These are phyloP conservation scores for Punica granatum DNA, from an alignment of 345 rosid genomes.

Conservation along the genomic window DNA sequence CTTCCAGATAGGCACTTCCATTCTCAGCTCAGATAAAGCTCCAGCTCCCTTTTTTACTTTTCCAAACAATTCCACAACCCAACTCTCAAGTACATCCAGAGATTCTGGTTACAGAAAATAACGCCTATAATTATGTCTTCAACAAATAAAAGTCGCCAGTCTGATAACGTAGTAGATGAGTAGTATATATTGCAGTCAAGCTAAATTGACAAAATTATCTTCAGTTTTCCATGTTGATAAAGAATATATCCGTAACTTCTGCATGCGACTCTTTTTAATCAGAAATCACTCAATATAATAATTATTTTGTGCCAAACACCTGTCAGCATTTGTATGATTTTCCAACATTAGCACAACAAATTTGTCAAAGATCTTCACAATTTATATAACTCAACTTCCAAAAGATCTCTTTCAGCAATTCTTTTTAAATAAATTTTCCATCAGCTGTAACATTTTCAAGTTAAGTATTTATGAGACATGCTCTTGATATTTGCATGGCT, in stretches of 20 bases:
- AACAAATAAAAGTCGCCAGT: neutral
- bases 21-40: constrained; percentile 43
- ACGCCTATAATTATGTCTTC: neutral
- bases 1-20: constrained; percentile 73
- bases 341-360: neutral
- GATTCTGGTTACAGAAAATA: constrained; percentile 52
- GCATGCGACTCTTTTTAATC: neutral
- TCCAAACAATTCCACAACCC: constrained; percentile 79
- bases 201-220: neutral
- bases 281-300: neutral
- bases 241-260: neutral
- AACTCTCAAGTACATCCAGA: constrained; percentile 77
- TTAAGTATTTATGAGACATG: neutral
- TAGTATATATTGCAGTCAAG: neutral
- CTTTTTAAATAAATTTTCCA: neutral
- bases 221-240: neutral
- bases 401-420: neutral
- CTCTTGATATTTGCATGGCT: neutral
- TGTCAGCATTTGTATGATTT: neutral
- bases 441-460: neutral
- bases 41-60: constrained; percentile 58
- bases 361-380: neutral
- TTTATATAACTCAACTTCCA: too few relatives aligned
- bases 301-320: neutral
- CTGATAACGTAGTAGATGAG: neutral